Evolutionary conservation across 2,329 filamentous ascomycete genomes (phyloP), one percentile per base, ranked within the genome.

Genomic region (Plectosphaerella sp.): DNA sequence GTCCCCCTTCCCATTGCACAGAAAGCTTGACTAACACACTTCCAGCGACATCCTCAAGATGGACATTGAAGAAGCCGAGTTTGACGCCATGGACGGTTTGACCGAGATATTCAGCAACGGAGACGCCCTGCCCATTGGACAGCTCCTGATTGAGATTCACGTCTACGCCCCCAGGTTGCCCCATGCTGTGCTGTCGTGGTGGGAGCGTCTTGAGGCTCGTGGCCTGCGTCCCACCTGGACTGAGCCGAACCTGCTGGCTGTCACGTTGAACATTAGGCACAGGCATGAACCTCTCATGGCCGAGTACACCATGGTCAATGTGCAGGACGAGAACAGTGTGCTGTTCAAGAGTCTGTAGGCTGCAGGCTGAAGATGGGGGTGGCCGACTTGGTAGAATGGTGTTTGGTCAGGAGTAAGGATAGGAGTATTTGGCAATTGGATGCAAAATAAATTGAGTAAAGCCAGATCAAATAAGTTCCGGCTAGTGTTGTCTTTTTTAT

Each of bases 11-110:
- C 33, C 35, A 22, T 14, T 36, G 8, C 35, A n/a, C 8, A 18
- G 28, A 28, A 7, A 3, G 5, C 9, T 20, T 14, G 4, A 39
- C 52, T 59, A 39, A 56, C 49, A 41, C 10, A 35, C 28, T 16
- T 36, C 33, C 28, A 67, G 64, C 47, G 70, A 73, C 54, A 64
- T 73, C 20, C 50, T 72, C 37, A 72, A 72, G 58, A 71, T 72
- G 53, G 69, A 73, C 56, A 67, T 72, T 43, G 70, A 72, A 49
- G 64, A 64, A 4, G 55, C 58, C 12, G 70, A 72, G 53, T 72
- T 67, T 50, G 60, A 60, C 28, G 57, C 66, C 11, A 53, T 69
- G 48, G 59, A 59, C 41, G 58, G 57, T 12, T 53, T 68, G 15
- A 57, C 55, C 45, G 14, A 39, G 12, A 56, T 58, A 25, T 62